Evolutionary conservation across 2,329 filamentous ascomycete species (phyloP).

Genomic region (Sarocladiaceae sp.): DNA sequence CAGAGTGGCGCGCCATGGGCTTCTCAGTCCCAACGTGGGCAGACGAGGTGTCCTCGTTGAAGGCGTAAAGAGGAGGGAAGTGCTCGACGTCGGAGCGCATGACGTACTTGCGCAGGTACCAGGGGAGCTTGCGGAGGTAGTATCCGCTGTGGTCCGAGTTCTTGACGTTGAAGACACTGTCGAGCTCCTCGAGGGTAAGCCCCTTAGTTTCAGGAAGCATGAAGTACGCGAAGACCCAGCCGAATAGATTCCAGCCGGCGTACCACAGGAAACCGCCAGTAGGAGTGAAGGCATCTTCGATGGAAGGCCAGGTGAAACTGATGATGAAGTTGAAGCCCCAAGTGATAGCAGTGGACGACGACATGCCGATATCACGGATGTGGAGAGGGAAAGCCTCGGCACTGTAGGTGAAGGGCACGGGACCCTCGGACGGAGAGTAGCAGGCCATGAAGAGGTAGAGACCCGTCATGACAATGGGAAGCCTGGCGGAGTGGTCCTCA

Average conservation of each 20-base stretch:
- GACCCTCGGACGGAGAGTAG: slow-evolving; percentile 46
- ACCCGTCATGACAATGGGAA: slow-evolving; percentile 28
- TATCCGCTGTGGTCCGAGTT: slow-evolving; percentile 25
- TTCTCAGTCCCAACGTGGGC: neutral
- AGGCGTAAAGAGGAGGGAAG: slow-evolving; percentile 25
- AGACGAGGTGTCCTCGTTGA: slow-evolving; percentile 15
- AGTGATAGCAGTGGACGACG: slow-evolving; percentile 33
- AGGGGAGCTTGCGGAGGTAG: slow-evolving; percentile 24
- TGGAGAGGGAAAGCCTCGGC: slow-evolving; percentile 54
- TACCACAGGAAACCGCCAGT: slow-evolving; percentile 34
- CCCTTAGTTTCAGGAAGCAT: slow-evolving; percentile 29
- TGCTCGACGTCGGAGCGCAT: slow-evolving; percentile 21
- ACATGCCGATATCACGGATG: slow-evolving; percentile 50
- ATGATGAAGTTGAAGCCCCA: slow-evolving; percentile 35
- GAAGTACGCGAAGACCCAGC: slow-evolving; percentile 27
- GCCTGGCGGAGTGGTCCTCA: slow-evolving; percentile 14
- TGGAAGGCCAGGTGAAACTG: slow-evolving; percentile 26
- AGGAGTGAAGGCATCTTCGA: slow-evolving; percentile 17
- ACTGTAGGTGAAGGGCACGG: slow-evolving; percentile 54
- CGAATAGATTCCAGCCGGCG: slow-evolving; percentile 29
- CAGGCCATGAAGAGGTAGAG: slow-evolving; percentile 34
- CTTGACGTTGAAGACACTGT: slow-evolving; percentile 24
- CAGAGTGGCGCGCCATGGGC: slow-evolving; percentile 10
- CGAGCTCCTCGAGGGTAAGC: slow-evolving; percentile 27
- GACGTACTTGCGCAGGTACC: slow-evolving; percentile 25